Conservation (phyloP, 1,284 basidiomycete species). For the Ganoderma multipileum region DNA sequence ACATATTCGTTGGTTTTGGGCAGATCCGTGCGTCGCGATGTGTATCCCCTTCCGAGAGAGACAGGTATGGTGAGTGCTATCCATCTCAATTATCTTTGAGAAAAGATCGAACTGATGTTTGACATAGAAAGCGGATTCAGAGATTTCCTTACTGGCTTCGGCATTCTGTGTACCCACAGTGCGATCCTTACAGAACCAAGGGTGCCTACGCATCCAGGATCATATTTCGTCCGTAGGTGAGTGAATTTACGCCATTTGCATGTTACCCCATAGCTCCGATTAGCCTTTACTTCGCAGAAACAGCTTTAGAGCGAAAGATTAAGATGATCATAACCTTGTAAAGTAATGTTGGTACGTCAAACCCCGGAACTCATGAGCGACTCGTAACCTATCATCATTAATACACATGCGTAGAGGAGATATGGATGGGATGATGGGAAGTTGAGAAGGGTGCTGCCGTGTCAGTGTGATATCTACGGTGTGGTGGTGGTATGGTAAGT, state of each 20-base stretch:
- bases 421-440: not conserved
- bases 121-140: no score
- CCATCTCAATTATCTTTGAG: not conserved
- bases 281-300: no score
- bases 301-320: no score
- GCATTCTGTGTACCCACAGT: no score
- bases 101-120: not conserved
- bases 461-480: not conserved
- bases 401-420: not conserved
- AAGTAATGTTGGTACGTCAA: not conserved
- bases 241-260: no score
- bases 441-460: not conserved
- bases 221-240: no score
- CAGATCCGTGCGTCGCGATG: not conserved
- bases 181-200: no score
- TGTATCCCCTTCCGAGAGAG: not conserved
- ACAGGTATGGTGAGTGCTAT: not conserved
- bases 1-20: not conserved
- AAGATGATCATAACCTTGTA: not conserved
- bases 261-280: no score
- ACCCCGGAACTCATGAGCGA: not conserved
- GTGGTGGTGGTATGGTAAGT: not conserved
- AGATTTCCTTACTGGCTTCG: no score
- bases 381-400: not conserved
- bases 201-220: no score